phyloP scores from a whole-genome alignment of 2,329 filamentous ascomycete species.

The Rutstroemia sp. region DNA sequence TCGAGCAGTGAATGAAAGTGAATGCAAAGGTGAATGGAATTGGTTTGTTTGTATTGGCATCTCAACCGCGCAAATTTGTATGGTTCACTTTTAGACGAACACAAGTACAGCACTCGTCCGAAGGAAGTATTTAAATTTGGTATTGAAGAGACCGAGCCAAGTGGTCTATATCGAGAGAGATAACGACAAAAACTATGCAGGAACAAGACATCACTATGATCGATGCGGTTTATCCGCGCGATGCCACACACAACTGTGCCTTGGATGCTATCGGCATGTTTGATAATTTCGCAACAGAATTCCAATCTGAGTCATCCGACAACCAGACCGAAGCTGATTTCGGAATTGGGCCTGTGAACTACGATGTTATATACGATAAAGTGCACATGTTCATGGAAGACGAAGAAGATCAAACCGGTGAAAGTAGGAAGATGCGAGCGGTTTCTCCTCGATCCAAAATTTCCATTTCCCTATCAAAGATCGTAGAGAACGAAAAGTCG shows the following conservation, averaged over 20 bases:
- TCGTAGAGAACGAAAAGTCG: background rate
- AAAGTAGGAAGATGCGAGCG: background rate
- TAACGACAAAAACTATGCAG: background rate
- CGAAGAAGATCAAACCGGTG: background rate
- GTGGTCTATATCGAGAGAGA: background rate
- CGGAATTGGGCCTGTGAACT: background rate
- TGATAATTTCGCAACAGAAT: background rate
- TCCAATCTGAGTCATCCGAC: background rate
- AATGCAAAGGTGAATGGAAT: background rate
- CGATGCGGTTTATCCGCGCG: background rate
- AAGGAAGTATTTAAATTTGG: too few relatives aligned
- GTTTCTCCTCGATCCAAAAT: background rate
- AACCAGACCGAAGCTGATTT: background rate
- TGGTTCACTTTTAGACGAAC: too few relatives aligned
- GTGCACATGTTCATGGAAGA: background rate
- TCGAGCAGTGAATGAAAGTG: background rate
- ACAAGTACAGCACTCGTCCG: too few relatives aligned
- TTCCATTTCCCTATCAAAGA: background rate
- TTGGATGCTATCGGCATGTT: background rate
- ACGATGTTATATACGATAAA: background rate
- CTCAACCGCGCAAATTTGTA: background rate
- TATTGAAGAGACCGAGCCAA: background rate
- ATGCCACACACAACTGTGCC: background rate
- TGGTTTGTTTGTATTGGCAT: background rate
- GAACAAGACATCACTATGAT: background rate